Percentiles rank a stretch among this genome's conserved stretches.
Evolutionary conservation across 2,329 filamentous ascomycete genomes (phyloP).

Genomic region (Helicocarpus griseus): DNA sequence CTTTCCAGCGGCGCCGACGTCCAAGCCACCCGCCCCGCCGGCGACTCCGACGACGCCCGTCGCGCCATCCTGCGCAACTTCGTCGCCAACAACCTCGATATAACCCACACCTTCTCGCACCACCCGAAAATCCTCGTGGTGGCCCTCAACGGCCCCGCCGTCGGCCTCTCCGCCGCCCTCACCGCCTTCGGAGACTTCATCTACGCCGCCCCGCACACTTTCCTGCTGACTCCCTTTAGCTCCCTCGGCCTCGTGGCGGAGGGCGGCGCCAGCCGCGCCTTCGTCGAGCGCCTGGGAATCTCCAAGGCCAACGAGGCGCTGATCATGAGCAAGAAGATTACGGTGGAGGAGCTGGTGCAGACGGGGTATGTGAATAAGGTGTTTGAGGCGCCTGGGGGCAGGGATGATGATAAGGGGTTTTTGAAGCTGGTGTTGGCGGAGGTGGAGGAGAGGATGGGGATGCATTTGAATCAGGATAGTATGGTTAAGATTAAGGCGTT

Average conservation of each 20-base stretch:
- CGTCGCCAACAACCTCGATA: conserved; percentile 77
- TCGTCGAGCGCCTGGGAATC: conserved; percentile 71
- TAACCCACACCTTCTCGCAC: conserved; percentile 80
- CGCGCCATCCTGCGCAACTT: conserved; percentile 61
- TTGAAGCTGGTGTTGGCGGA: conserved; percentile 61
- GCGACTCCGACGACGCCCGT: conserved; percentile 34
- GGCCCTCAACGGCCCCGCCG: conserved; percentile 82
- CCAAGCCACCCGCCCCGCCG: conserved; percentile 41
- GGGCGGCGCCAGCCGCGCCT: conserved; percentile 67
- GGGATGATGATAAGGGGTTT: conserved; percentile 60
- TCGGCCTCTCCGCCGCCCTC: conserved; percentile 80
- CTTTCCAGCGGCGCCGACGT: conserved; percentile 66
- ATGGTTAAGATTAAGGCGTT: conserved; percentile 76
- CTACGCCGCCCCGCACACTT: conserved; percentile 72
- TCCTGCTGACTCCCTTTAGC: conserved; percentile 82
- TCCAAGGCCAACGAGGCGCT: conserved; percentile 83
- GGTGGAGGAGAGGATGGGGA: conserved; percentile 69
- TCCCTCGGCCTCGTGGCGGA: conserved; percentile 85
- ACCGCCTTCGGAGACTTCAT: conserved; percentile 83
- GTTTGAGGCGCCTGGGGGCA: conserved; percentile 48
- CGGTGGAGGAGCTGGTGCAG: conserved; percentile 60
- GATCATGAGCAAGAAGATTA: conserved; percentile 75
- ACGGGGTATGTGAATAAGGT: conserved; percentile 82
- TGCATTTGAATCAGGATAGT: conserved; percentile 70
- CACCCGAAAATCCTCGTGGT: conserved; percentile 90